Conservation (phyloP, 352 stramenopile genomes). For the Aphanomyces euteiches region DNA sequence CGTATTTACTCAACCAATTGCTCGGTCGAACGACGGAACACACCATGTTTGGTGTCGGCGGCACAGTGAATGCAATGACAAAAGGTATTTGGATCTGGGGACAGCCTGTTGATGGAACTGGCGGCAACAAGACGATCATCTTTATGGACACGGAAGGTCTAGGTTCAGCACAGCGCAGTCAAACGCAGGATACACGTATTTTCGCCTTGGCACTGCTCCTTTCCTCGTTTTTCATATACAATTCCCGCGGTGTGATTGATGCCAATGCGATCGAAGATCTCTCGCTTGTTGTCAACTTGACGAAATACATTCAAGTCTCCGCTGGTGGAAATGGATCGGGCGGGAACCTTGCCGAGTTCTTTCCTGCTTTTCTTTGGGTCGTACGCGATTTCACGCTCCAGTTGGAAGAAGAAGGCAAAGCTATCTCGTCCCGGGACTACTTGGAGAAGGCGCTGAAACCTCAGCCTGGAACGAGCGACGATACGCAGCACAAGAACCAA, state of each 20-base stretch:
- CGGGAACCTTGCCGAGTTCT: slow-evolving; percentile 54
- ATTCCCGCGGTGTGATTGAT: slow-evolving; percentile 87
- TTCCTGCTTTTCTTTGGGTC: slow-evolving; percentile 71
- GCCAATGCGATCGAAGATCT: slow-evolving; percentile 85
- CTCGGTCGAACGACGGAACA: slow-evolving; percentile 44
- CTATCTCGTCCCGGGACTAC: slow-evolving; percentile 63
- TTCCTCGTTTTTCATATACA: slow-evolving; percentile 88
- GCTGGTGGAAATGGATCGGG: slow-evolving; percentile 30
- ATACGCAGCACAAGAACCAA: slow-evolving; percentile 56
- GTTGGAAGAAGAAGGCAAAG: slow-evolving; percentile 52
- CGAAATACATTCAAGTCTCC: slow-evolving; percentile 65
- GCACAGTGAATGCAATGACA: slow-evolving; percentile 84
- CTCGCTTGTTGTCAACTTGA: slow-evolving; percentile 88
- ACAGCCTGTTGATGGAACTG: slow-evolving; percentile 64
- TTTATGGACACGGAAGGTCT: slow-evolving; percentile 90
- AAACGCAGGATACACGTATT: slow-evolving; percentile 88
- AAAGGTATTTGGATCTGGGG: slow-evolving; percentile 92
- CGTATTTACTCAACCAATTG: slow-evolving; percentile 81
- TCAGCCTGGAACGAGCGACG: slow-evolving; percentile 43
- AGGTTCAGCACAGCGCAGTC: slow-evolving; percentile 69
- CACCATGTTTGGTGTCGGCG: slow-evolving; percentile 68
- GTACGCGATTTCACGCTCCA: slow-evolving; percentile 74
- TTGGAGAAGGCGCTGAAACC: slow-evolving; percentile 71
- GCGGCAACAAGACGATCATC: slow-evolving; percentile 38
- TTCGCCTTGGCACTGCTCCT: slow-evolving; percentile 86